Percentiles rank a stretch among this genome's conserved stretches.
phyloP scores from a whole-genome alignment of 83 land plant genomes.

The Picea mariana region DNA sequence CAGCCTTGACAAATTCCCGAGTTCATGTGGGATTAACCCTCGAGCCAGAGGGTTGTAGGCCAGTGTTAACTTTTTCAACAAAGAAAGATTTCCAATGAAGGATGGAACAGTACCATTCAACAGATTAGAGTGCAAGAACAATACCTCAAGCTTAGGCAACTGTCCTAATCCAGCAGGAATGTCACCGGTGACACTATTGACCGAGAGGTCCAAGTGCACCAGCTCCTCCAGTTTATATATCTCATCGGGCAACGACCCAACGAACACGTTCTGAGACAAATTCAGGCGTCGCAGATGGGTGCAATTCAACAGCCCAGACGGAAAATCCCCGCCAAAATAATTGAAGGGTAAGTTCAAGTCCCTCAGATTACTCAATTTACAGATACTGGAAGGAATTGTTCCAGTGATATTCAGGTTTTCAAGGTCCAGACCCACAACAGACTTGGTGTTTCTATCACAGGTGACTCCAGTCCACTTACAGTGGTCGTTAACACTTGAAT shows the following conservation, averaged over 20 bases:
- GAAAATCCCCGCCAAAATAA: slow-evolving; percentile 9
- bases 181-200: slow-evolving; percentile 23
- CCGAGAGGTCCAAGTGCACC: slow-evolving; percentile 17
- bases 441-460: slow-evolving; percentile 4
- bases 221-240: slow-evolving; percentile 8
- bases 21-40: slow-evolving; percentile 17
- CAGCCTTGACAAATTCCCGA: slow-evolving; percentile 25
- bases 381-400: slow-evolving; percentile 14
- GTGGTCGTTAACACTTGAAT: neutral
- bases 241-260: slow-evolving; percentile 16
- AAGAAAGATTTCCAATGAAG: slow-evolving; percentile 19
- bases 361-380: slow-evolving; percentile 19
- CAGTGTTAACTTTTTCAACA: slow-evolving; percentile 14
- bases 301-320: neutral
- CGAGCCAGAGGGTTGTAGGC: slow-evolving; percentile 17
- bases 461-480: slow-evolving; percentile 26
- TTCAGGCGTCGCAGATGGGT: slow-evolving; percentile 3
- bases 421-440: slow-evolving; percentile 16
- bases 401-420: slow-evolving; percentile 14
- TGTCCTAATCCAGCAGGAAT: slow-evolving; percentile 23
- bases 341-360: slow-evolving; percentile 18
- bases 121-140: slow-evolving; percentile 10
- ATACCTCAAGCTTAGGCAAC: slow-evolving; percentile 14
- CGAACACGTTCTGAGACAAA: slow-evolving; percentile 15
- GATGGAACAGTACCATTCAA: slow-evolving; percentile 22